Base-by-base conservation (phyloP, 140 eudicot genomes). In the Flaveria floridana region DNA sequence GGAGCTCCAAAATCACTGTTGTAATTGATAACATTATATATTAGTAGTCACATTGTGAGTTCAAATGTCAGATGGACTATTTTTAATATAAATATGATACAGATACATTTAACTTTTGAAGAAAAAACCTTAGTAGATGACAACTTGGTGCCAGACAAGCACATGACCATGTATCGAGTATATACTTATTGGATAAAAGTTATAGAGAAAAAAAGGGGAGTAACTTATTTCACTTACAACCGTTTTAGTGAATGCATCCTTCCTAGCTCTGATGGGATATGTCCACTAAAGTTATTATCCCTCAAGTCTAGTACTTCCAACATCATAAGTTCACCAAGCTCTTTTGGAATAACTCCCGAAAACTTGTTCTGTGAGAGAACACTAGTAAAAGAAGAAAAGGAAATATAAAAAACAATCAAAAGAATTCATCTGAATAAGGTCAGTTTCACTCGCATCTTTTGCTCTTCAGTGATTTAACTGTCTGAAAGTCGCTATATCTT, bases 271-370 rank as follows among this genome's bases (percentile, higher is more conserved):
- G 81, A 39, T 10, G 99, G 99, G 80, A 94, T 75, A 4, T 64
- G 74, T 71, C 99, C 99, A 48, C 67, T 88, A 73, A 94, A 85
- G 75, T 84, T 81, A 74, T 94, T 94, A 57, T 79, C 86, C 78
- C 96, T 81, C 79, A 94, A 86, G 84, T 94, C 99, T 65, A 94
- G 73, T 65, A 84, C 83, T 78, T 94, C 97, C 63, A 94, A 78
- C 82, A 64, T 72, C 42, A 62, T 53, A 25, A 94, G 94, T 70
- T 70, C 82, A 72, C 96, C 97, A 68, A 90, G 70, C 79, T 88
- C 89, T 83, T 79, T 78, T 0, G 99, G 99, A 37, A 94, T 86
- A 71, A 70, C 67, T 42, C 99, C 99, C 56, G 72, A 85, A 75
- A 94, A 76, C 13, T 76, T 85, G 85, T 94, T 94, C 69, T 78